Percentiles rank a stretch among this genome's conserved stretches.
Conservation (phyloP, 805 yeast species). For the Suhomyces kilbournensis region DNA sequence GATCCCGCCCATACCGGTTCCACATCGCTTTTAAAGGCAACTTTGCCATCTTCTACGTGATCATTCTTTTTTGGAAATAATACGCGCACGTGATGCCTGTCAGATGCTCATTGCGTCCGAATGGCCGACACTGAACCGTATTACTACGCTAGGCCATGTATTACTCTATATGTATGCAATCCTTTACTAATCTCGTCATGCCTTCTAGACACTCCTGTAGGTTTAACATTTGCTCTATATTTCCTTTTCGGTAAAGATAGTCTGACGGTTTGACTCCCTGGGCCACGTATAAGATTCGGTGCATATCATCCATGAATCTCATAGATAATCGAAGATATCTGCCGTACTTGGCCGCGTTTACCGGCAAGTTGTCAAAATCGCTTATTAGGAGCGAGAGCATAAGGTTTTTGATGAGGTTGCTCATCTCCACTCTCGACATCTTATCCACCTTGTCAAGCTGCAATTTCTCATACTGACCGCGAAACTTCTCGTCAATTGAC, state of each 20-base stretch:
- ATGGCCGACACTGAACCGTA: not conserved
- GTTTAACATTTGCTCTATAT: conserved; percentile 11
- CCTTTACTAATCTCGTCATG: conserved; percentile 13
- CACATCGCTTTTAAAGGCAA: not conserved
- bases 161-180: not conserved
- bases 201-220: conserved; percentile 26
- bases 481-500: conserved; percentile 20
- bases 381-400: conserved; percentile 34
- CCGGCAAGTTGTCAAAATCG: conserved; percentile 27
- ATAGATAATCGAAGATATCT: conserved; percentile 21
- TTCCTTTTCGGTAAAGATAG: conserved; percentile 19
- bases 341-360: conserved; percentile 25
- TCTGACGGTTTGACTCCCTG: conserved; percentile 24
- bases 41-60: not conserved
- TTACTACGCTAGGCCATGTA: not conserved
- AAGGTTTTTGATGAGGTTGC: conserved; percentile 30
- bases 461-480: conserved; percentile 21
- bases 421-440: conserved; percentile 24
- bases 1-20: not conserved
- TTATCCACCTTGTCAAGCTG: conserved; percentile 29
- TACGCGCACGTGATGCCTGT: not conserved
- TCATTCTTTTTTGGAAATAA: not conserved
- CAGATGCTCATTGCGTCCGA: not conserved
- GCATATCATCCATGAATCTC: conserved; percentile 32
- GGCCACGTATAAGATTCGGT: conserved; percentile 21